Conservation (phyloP, 352 stramenopile genomes). For the Globisporangium nunn region DNA sequence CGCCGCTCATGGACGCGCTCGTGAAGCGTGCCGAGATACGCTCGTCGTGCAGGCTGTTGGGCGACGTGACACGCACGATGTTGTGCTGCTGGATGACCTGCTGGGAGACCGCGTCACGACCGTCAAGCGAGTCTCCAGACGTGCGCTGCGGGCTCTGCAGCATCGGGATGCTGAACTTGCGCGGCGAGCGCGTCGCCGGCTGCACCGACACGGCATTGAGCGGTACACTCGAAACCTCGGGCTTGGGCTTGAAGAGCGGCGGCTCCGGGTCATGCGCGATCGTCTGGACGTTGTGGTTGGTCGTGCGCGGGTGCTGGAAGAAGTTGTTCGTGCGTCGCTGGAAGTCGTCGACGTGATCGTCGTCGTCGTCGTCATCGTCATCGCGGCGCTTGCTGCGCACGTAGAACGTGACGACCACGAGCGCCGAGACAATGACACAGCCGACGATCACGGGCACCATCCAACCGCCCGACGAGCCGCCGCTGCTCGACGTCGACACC, state of each 20-base stretch:
- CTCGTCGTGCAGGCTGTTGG: slow-evolving; percentile 10
- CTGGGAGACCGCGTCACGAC: slow-evolving; percentile 10
- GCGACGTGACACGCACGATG: slow-evolving; percentile 10
- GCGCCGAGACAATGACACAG: slow-evolving; percentile 38
- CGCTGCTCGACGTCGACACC: slow-evolving; percentile 10
- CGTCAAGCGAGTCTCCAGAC: slow-evolving; percentile 14
- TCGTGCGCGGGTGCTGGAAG: slow-evolving; percentile 50
- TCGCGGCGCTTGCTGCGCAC: slow-evolving; percentile 37
- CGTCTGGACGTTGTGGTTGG: slow-evolving; percentile 27
- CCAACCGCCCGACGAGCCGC: slow-evolving; percentile 25
- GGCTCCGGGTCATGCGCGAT: slow-evolving; percentile 7
- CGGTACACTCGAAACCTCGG: slow-evolving; percentile 10
- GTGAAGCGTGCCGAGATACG: slow-evolving; percentile 13
- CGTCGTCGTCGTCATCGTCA: slow-evolving; percentile 42
- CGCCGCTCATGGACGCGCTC: slow-evolving; percentile 12
- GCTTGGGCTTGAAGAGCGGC: slow-evolving; percentile 11
- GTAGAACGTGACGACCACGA: slow-evolving; percentile 56
- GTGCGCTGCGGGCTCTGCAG: slow-evolving; percentile 13
- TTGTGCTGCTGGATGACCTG: background rate
- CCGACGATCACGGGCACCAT: slow-evolving; percentile 54
- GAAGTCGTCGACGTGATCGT: slow-evolving; percentile 25
- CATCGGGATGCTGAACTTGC: slow-evolving; percentile 19
- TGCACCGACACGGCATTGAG: slow-evolving; percentile 13
- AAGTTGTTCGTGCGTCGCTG: slow-evolving; percentile 57
- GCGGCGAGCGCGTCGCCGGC: slow-evolving; percentile 6